phyloP scores from a whole-genome alignment of 1,139 yeast genomes.

The Blastobotrys raffinosifermentans region DNA sequence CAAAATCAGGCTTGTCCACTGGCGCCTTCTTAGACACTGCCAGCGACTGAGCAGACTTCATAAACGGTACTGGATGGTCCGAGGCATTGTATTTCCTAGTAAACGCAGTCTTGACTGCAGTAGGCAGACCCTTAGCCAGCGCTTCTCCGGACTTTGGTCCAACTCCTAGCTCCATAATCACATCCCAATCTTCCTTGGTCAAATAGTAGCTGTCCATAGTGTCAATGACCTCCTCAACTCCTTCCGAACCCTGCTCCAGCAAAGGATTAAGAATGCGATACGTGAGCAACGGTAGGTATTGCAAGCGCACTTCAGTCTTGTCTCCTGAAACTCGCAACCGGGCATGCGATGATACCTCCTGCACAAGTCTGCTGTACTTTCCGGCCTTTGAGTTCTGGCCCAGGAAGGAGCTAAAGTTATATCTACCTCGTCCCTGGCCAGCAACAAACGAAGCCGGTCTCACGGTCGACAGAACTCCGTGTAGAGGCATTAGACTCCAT shows the following conservation, averaged over 20 bases:
- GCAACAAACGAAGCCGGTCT: conserved; percentile 72
- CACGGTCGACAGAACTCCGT: conserved; percentile 82
- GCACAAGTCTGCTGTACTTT: conserved; percentile 72
- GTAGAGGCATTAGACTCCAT: conserved; percentile 93
- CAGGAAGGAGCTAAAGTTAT: conserved; percentile 78
- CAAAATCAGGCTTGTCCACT: conserved; percentile 46
- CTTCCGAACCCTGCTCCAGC: conserved; percentile 47
- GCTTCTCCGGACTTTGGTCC: conserved; percentile 43
- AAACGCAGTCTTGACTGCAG: conserved; percentile 74
- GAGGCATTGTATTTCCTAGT: conserved; percentile 73
- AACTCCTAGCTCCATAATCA: conserved; percentile 71
- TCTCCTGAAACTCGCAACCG: conserved; percentile 75
- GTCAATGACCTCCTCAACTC: conserved; percentile 58
- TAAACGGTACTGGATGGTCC: conserved; percentile 82
- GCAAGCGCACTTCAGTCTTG: conserved; percentile 66
- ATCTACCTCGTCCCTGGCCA: conserved; percentile 64
- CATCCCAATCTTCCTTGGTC: conserved; percentile 90
- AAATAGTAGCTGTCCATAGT: conserved; percentile 78
- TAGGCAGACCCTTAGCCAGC: conserved; percentile 56
- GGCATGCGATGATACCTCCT: conserved; percentile 85
- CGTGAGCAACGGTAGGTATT: conserved; percentile 64
- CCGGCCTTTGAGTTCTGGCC: conserved; percentile 86
- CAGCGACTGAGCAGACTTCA: conserved; percentile 51
- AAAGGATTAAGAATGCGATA: conserved; percentile 55
- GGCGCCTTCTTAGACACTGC: conserved; percentile 36